Conservation (phyloP, 352 stramenopile species). For the Globisporangium ultimum region DNA sequence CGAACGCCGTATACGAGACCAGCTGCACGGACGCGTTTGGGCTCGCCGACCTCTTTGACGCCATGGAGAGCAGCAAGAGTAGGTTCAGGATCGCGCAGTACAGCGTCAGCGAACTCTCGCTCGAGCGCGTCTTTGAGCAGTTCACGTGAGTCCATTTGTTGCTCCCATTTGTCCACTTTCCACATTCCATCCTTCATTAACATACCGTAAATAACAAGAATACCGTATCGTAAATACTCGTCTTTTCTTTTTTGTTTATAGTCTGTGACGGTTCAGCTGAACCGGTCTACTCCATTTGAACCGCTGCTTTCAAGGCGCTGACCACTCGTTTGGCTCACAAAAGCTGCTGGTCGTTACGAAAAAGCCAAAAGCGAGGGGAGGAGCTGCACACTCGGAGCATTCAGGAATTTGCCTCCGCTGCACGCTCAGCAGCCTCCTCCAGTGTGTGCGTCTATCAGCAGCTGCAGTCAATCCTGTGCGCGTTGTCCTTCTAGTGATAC, state of each 20-base stretch:
- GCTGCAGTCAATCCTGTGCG: background rate
- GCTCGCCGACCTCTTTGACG: slow-evolving; percentile 74
- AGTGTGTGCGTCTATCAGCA: background rate
- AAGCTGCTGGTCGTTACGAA: background rate
- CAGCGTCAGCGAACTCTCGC: slow-evolving; percentile 87
- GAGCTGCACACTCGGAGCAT: slow-evolving; percentile 2
- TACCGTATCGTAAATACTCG: too few species aligned
- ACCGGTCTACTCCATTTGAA: background rate
- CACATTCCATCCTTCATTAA: too few species aligned
- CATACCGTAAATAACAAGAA: slow-evolving; percentile 2
- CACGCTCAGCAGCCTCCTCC: background rate
- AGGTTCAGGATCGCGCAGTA: slow-evolving; percentile 84
- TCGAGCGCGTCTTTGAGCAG: slow-evolving; percentile 93
- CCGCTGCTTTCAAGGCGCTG: too few species aligned
- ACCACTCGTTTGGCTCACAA: slow-evolving; percentile 6
- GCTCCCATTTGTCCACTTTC: background rate
- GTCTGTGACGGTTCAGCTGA: background rate
- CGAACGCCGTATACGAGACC: slow-evolving; percentile 64
- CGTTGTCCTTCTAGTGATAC: background rate
- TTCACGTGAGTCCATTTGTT: slow-evolving; percentile 55
- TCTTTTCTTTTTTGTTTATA: too few species aligned
- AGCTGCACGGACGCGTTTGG: slow-evolving; percentile 57
- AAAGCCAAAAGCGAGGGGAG: background rate
- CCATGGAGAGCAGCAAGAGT: slow-evolving; percentile 76
- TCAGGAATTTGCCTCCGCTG: slow-evolving; percentile 11